Conservation (phyloP, 2,329 filamentous ascomycete species). For the Dactylellina sp. region DNA sequence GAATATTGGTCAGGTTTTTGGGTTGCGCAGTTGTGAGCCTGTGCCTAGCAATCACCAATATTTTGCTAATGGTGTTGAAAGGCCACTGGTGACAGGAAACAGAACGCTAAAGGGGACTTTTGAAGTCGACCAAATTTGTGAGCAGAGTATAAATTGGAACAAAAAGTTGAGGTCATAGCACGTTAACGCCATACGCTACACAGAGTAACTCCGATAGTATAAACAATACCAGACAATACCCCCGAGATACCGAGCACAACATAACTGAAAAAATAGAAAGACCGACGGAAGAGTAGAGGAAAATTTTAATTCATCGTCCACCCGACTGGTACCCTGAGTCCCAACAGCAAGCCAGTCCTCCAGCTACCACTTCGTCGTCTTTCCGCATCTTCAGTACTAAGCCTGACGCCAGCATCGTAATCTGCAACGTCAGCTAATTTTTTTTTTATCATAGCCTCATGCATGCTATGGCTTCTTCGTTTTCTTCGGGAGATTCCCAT, state of each 20-base stretch:
- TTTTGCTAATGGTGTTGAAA: too few relatives aligned
- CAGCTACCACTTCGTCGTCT: constrained; percentile 34
- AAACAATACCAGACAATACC: background rate
- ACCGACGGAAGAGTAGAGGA: background rate
- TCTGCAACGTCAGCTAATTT: constrained; percentile 44
- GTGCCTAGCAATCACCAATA: too few relatives aligned
- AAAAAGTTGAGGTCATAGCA: background rate
- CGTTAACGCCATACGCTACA: constrained; percentile 30
- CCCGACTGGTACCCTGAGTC: constrained; percentile 35
- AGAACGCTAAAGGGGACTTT: too few relatives aligned
- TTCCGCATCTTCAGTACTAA: constrained; percentile 38
- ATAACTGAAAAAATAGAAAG: background rate
- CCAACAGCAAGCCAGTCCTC: constrained; percentile 32
- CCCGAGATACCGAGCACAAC: constrained; percentile 7
- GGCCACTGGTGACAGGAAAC: too few relatives aligned
- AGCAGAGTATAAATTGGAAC: too few relatives aligned
- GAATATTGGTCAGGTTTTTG: too few relatives aligned
- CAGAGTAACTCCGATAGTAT: background rate
- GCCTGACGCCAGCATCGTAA: constrained; percentile 26
- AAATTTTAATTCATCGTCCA: constrained; percentile 50
- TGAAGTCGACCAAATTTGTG: too few relatives aligned
- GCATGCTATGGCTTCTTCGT: constrained; percentile 24
- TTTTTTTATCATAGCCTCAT: constrained; percentile 17
- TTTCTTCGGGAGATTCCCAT: constrained; percentile 18
- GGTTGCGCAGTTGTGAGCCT: too few relatives aligned